Conservation (phyloP, 2,329 filamentous ascomycete genomes). For the Neonectria faginata region DNA sequence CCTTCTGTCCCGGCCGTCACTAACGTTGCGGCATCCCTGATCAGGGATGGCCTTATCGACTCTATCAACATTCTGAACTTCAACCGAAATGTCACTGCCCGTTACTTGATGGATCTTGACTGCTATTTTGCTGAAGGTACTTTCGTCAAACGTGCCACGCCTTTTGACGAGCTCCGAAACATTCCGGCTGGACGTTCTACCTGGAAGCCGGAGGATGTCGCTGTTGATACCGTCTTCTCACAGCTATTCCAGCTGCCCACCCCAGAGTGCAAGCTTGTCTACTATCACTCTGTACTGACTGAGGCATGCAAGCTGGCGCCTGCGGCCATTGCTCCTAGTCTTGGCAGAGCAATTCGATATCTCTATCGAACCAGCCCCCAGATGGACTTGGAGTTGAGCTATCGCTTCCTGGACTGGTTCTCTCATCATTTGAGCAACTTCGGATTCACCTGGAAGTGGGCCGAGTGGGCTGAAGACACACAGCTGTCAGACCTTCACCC, state of each 20-base stretch:
- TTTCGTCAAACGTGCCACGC: conserved; percentile 92
- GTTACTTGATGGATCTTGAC: conserved; percentile 92
- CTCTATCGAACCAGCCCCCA: conserved; percentile 84
- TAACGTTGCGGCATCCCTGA: conserved; percentile 82
- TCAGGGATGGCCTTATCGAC: conserved; percentile 88
- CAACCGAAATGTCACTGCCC: conserved; percentile 88
- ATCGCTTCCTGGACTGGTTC: conserved; percentile 97
- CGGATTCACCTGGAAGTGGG: conserved; percentile 99
- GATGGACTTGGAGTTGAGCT: conserved; percentile 87
- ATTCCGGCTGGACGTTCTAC: conserved; percentile 74
- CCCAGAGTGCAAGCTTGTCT: conserved; percentile 93
- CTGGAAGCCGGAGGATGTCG: conserved; percentile 98
- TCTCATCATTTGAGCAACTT: conserved; percentile 98
- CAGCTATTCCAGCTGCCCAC: conserved; percentile 89
- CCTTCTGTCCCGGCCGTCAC: conserved; percentile 85
- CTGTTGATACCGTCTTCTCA: conserved; percentile 97
- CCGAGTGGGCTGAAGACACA: conserved; percentile 93
- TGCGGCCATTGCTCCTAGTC: conserved; percentile 92
- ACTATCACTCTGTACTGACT: conserved; percentile 94
- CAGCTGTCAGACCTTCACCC: conserved; percentile 81
- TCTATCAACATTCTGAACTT: conserved; percentile 95
- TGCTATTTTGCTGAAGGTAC: conserved; percentile 92
- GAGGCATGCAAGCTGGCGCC: conserved; percentile 97
- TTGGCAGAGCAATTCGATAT: conserved; percentile 92
- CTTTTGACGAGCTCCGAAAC: conserved; percentile 87